Base-by-base conservation (phyloP, 108 stramenopile genomes). In the Cyclotella sp. region DNA sequence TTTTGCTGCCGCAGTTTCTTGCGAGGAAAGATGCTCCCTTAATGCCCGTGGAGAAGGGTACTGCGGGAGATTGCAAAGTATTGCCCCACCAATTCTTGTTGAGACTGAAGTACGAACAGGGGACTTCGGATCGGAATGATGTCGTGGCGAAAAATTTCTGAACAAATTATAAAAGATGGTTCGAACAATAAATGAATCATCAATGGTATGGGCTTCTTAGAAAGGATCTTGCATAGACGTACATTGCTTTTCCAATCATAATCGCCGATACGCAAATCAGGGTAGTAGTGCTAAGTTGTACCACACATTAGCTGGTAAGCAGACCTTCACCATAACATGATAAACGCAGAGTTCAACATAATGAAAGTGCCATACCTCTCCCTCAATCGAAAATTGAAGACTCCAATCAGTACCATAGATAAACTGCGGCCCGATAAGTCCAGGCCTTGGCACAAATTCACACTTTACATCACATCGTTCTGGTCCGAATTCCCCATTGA, bases 11-110 rank as follows among this genome's bases (percentile, higher is more conserved):
- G 66, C 93, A 94, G 53, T 94, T 91, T 3, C 68, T 76, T 18
- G 93, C 93, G 13, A 91, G 55, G 60, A 91, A 94, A 27, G 76
- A 72, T 12, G 89, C 91, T 13, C 85, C 90, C 58, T 84, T 85
- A 54, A 90, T 90, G 16, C 61, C 87, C n/a, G 64, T 64, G 39
- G 77, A 66, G 72, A 68, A 89, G 22, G 87, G 64, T 4, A 91
- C 83, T 27, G 85, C 64, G 0, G 85, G 77, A 47, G 72, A 60
- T 42, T 85, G 75, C 43, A 88, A 73, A 8, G 64, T 34, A 65
- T 87, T 84, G 27, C 88, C 89, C 16, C 62, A 64, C 77, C 76
- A 82, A 54, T 29, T 28, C 44, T 52, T 44, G 34, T 54, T 10
- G 42, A 58, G 29, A 19, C 41, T 57, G 12, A 86, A 89, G 70